phyloP scores from a whole-genome alignment of 2,329 filamentous ascomycete genomes.

The Fusarium devonianum region DNA sequence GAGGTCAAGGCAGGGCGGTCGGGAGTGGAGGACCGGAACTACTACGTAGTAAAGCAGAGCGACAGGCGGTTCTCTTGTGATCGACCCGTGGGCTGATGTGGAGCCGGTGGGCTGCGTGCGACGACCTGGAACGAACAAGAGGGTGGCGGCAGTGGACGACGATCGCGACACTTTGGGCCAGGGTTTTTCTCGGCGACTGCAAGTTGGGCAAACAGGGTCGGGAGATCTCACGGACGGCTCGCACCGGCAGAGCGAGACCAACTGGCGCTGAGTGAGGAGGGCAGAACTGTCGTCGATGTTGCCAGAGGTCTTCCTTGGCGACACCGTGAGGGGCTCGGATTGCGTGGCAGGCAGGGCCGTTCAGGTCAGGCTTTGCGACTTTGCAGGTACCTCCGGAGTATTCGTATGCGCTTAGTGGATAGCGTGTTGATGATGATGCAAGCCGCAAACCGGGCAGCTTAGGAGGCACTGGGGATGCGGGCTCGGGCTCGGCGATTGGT shows the following conservation, averaged over 20 bases:
- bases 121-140: constrained; percentile 28
- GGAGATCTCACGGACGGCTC: constrained; percentile 25
- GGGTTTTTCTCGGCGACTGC: constrained; percentile 33
- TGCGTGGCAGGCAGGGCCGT: constrained; percentile 24
- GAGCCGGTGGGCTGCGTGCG: constrained; percentile 35
- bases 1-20: constrained; percentile 33
- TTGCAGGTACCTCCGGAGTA: constrained; percentile 12
- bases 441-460: constrained; percentile 25
- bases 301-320: constrained; percentile 6
- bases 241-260: constrained; percentile 25
- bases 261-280: constrained; percentile 20
- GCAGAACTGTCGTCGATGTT: constrained; percentile 10
- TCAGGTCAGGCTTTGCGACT: constrained; percentile 19
- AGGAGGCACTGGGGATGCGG: constrained; percentile 19
- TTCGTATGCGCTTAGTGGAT: constrained; percentile 18
- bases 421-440: constrained; percentile 23
- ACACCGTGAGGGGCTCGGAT: constrained; percentile 39
- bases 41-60: constrained; percentile 15
- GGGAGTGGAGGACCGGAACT: constrained; percentile 23
- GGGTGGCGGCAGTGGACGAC: constrained; percentile 35
- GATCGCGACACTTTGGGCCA: constrained; percentile 38
- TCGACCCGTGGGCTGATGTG: constrained; percentile 42
- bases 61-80: constrained; percentile 36
- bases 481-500: constrained; percentile 28
- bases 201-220: constrained; percentile 12